Evolutionary conservation across 306 rosid genomes (phyloP), one percentile per base, ranked within the genome.

Genomic region (Alnus rubra): DNA sequence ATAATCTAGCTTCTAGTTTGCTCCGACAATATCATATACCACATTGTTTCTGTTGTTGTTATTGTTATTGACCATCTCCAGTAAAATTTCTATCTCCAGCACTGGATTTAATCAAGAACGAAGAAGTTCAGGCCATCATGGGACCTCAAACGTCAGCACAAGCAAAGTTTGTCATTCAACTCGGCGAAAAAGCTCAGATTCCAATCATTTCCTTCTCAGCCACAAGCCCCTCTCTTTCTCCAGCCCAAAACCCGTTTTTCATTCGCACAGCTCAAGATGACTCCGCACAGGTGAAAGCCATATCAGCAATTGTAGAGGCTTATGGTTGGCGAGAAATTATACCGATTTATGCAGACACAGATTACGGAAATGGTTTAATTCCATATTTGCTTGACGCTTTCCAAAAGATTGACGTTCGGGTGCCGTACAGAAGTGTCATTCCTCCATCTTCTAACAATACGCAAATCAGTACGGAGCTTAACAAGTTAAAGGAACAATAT

Each of bases 141-240:
- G 86, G 89, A 30, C 82, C 89, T 59, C 73, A 62, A 64, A 63
- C 45, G 5, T 86, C 87, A 31, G 74, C 73, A 47, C 80, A 86
- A 76, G 89, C 89, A 4, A 77, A 59, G 33, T 74, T 77, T 23
- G 71, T 83, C 28, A 74, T 77, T 28, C 76, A 72, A 71, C 74
- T 85, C 0, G 89, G 89, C 10, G 58, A 62, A 30, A 71, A 63
- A 59, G 19, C 56, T 16, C 63, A 51, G 5, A 84, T 82, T 7
- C 84, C 89, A 4, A 77, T 86, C 12, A 39, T 86, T 51, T 86
- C 85, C 0, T 80, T 86, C 23, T 63, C 85, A 0, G 85, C 89
- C 14, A 82, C 83, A 44, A 86, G 89, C 44, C 89, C 86, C 13
- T 78, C 81, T 11, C 78, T 86, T 58, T 78, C 87, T 18, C 85